These are phyloP conservation scores for Malassezia restricta DNA, from an alignment of 1,284 basidiomycete genomes.

Conservation along the genomic window DNA sequence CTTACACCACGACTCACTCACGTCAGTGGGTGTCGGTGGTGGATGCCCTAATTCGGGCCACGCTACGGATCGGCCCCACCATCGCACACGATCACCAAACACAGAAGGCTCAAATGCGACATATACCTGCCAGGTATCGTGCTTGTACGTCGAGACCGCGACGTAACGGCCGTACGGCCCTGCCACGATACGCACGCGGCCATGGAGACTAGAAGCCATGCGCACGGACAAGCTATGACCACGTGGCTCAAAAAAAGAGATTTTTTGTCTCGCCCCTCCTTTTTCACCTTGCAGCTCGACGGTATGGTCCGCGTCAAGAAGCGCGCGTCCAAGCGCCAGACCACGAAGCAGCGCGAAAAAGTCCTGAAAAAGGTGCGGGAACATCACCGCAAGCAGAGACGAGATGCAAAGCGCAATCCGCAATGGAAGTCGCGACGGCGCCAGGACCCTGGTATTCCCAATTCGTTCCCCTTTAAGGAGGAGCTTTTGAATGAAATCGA, in stretches of 20 bases:
- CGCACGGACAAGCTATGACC: conserved; percentile 5
- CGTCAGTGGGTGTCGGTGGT: neutral
- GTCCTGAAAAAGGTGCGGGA: conserved; percentile 41
- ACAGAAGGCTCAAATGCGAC: neutral
- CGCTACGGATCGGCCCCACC: neutral
- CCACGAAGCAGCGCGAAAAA: conserved; percentile 40
- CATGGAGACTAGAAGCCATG: neutral
- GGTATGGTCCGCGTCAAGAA: conserved; percentile 35
- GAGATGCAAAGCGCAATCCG: conserved; percentile 71
- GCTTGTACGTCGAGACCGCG: neutral
- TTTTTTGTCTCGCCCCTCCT: neutral
- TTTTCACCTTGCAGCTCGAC: neutral
- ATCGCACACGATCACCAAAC: neutral
- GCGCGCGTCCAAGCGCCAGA: conserved; percentile 35
- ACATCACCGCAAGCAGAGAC: conserved; percentile 47
- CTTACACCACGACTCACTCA: neutral
- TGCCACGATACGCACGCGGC: neutral
- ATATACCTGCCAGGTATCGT: neutral
- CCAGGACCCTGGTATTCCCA: conserved; percentile 91
- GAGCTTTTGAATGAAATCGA: conserved; percentile 71
- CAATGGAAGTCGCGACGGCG: conserved; percentile 57
- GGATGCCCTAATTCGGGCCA: neutral
- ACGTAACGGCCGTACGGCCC: conserved; percentile 1
- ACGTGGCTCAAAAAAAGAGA: conserved; percentile 9
- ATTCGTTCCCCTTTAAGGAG: conserved; percentile 92